Percentiles rank a stretch among this genome's conserved stretches.
Evolutionary conservation across 305 asterid genomes (phyloP).

Genomic region (Vinca major): DNA sequence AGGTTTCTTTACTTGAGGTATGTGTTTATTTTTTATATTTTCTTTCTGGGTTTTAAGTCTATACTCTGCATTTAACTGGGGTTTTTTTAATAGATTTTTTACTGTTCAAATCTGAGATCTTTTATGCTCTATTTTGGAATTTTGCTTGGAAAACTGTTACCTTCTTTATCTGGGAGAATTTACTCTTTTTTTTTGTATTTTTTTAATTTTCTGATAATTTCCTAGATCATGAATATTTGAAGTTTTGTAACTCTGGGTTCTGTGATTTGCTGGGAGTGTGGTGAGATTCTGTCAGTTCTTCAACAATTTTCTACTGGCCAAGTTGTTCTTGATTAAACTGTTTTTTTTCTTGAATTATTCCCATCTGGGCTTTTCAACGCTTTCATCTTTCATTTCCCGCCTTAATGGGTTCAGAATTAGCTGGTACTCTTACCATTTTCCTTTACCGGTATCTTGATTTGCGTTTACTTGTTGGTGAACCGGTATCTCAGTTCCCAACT

Average conservation of each 20-base stretch:
- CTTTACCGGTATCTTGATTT: not conserved
- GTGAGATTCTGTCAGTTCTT: too few species aligned
- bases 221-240: not conserved
- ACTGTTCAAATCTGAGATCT: slow-evolving; percentile 23
- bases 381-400: not conserved
- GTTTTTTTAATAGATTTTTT: not conserved
- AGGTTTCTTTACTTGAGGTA: slow-evolving; percentile 28
- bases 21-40: slow-evolving; percentile 2
- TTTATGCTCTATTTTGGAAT: not conserved
- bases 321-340: not conserved
- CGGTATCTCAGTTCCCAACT: too few species aligned
- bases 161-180: slow-evolving; percentile 1
- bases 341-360: not conserved
- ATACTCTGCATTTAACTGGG: not conserved
- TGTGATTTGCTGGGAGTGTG: too few species aligned
- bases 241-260: not conserved
- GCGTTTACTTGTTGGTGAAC: too few species aligned
- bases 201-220: slow-evolving; percentile 1
- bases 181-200: not conserved
- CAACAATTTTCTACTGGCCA: too few species aligned
- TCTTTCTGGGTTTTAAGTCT: not conserved
- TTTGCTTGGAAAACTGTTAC: too few species aligned
- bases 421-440: not conserved
- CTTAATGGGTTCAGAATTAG: not conserved
- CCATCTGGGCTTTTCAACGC: not conserved